Evolutionary conservation across 306 rosid species (phyloP).

Genomic region (Vigna angularis): DNA sequence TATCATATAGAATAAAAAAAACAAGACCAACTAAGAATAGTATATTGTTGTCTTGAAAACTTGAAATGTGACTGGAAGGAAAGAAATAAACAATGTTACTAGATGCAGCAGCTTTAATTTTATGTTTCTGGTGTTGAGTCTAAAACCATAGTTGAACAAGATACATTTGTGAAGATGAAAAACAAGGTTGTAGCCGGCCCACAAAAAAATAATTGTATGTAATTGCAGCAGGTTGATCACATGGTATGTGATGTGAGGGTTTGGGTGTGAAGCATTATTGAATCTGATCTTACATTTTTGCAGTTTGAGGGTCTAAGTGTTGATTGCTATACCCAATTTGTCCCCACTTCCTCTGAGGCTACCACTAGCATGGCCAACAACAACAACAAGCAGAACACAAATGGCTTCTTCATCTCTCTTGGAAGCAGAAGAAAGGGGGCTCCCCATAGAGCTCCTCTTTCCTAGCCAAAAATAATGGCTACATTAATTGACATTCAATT

Average conservation of each 20-base stretch:
- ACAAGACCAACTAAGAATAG: no score
- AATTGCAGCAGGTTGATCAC: conserved; percentile 25
- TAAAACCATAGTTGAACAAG: neutral
- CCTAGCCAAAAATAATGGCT: neutral
- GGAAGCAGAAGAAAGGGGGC: conserved; percentile 23
- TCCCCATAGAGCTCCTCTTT: conserved; percentile 7
- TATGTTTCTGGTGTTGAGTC: neutral
- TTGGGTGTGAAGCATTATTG: neutral
- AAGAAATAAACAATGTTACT: neutral
- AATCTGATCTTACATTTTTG: conserved; percentile 16
- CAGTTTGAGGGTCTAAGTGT: conserved; percentile 18
- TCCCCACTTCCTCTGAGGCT: conserved; percentile 15
- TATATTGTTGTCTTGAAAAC: neutral
- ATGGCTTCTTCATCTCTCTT: conserved; percentile 8
- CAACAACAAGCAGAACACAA: neutral
- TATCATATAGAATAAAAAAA: no score
- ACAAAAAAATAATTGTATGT: neutral
- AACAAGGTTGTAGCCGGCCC: neutral
- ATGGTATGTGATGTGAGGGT: conserved; percentile 19
- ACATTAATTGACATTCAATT: neutral
- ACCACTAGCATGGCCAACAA: neutral
- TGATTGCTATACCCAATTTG: conserved; percentile 15
- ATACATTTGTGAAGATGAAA: neutral
- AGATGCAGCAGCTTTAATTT: no score
- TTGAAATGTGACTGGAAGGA: neutral